Percentiles rank a stretch among this genome's conserved stretches.
Conservation (phyloP, 23 red algal genomes). For the Gracilaria domingensis region DNA sequence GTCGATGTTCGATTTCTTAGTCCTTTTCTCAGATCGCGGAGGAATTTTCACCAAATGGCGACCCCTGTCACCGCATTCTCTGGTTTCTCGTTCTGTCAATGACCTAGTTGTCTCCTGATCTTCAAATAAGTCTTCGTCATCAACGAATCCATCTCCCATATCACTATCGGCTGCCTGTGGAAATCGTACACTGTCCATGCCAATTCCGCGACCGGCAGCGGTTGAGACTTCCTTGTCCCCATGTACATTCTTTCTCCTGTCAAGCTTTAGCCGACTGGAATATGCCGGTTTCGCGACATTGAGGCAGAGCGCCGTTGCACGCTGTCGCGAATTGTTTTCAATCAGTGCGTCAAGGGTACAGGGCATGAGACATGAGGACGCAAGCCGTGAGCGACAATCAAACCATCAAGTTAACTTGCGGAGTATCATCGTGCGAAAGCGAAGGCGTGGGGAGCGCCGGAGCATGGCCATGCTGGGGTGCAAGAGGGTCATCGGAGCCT, state of each 20-base stretch:
- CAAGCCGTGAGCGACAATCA: no score
- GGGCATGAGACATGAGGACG: no score
- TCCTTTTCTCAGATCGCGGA: not conserved
- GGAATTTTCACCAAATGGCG: not conserved
- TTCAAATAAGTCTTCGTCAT: conserved; percentile 14
- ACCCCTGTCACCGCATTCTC: not conserved
- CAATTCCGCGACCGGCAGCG: not conserved
- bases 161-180: not conserved
- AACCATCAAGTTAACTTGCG: no score
- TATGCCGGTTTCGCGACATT: not conserved
- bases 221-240: not conserved
- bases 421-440: no score
- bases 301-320: no score
- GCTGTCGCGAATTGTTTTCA: no score
- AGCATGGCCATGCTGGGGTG: no score
- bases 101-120: not conserved
- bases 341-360: no score
- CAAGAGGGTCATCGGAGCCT: no score
- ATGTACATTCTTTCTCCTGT: not conserved
- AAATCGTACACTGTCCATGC: not conserved
- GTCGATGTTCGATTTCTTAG: not conserved
- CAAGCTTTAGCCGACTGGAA: not conserved
- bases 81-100: not conserved
- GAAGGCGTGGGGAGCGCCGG: no score
- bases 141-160: not conserved